These are phyloP conservation scores for Scleromitrula shiraiana DNA, from an alignment of 2,329 filamentous ascomycete genomes.

Conservation along the genomic window DNA sequence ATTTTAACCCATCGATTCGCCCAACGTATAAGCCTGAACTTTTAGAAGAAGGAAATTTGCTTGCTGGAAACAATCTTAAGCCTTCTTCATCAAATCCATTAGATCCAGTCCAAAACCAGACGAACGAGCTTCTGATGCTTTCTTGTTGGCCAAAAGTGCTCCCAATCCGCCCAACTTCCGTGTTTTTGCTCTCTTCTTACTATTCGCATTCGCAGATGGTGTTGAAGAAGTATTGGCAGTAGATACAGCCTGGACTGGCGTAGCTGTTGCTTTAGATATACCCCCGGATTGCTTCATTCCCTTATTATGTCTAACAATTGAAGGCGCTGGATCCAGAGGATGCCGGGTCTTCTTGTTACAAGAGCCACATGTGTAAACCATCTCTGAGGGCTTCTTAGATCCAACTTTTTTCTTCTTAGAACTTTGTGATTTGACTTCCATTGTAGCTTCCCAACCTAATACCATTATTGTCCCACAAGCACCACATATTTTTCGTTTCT, in stretches of 20 bases:
- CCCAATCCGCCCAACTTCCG: slow-evolving; percentile 56
- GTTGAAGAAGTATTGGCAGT: slow-evolving; percentile 19
- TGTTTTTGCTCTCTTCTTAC: slow-evolving; percentile 57
- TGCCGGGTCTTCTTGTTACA: slow-evolving; percentile 24
- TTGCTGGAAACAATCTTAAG: slow-evolving; percentile 10
- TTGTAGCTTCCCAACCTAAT: slow-evolving; percentile 33
- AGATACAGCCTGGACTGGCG: not conserved
- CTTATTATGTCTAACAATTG: not conserved
- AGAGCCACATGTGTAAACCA: slow-evolving; percentile 25
- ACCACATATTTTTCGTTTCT: slow-evolving; percentile 47
- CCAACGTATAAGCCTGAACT: too few relatives aligned
- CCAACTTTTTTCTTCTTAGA: not conserved
- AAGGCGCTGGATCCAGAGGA: slow-evolving; percentile 9
- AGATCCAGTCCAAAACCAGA: slow-evolving; percentile 30
- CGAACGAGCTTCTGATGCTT: slow-evolving; percentile 13
- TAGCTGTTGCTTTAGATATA: not conserved
- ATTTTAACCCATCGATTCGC: too few relatives aligned
- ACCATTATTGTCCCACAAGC: slow-evolving; percentile 55
- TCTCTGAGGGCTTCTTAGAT: slow-evolving; percentile 6
- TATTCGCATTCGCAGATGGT: slow-evolving; percentile 44
- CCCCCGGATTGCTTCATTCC: not conserved
- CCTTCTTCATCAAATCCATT: slow-evolving; percentile 34
- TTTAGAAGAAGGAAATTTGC: too few relatives aligned
- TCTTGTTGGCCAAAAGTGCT: slow-evolving; percentile 42
- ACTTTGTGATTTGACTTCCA: slow-evolving; percentile 12